Base-by-base conservation (phyloP, 495 filamentous ascomycete species). In the Hypoxylon trugodes region DNA sequence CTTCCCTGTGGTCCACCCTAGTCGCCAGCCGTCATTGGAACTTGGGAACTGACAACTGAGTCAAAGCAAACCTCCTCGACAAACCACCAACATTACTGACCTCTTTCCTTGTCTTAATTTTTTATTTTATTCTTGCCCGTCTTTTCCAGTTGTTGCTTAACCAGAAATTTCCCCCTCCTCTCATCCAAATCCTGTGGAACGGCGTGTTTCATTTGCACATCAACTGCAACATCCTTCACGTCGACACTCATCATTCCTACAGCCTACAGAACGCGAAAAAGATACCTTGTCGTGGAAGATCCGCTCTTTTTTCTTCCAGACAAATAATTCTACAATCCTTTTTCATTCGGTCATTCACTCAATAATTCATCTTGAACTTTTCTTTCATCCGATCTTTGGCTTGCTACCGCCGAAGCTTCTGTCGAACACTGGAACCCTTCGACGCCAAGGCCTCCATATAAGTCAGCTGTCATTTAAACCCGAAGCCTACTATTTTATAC, bases 1-100 rank as follows among this genome's bases (percentile, higher is more conserved):
- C 48, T 56, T 66, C 63, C 56, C 33, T 51, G 40, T 8, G 3
- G 1, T n/a, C 41, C 1, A 9, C 25, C 49, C 33, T 54, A 58
- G 53, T 15, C 48, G 25, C 61, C 18, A 30, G 18, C 41, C 18
- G 12, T 41, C 25, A 51, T 15, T 48, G 45, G 43, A 28, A 24
- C 19, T 43, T 33, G 28, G 59, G 60, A 57, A 64, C 60, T 64
- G 38, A 5, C 60, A 57, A 51, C 60, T 40, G 45, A 61, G 58
- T 61, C 64, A 61, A 61, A 67, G 64, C 64, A 61, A 61, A 61
- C 64, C 38, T 50, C 47, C 13, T 24, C 19, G 36, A 38, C 38
- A 59, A 65, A 45, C 46, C 33, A 26, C 35, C 16, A 58, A 54
- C 32, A 54, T 36, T 15, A 18, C 54, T 37, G 3, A 25, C 21